Evolutionary conservation across 805 yeast species (phyloP).

Genomic region (Kazachstania bromeliacearum): DNA sequence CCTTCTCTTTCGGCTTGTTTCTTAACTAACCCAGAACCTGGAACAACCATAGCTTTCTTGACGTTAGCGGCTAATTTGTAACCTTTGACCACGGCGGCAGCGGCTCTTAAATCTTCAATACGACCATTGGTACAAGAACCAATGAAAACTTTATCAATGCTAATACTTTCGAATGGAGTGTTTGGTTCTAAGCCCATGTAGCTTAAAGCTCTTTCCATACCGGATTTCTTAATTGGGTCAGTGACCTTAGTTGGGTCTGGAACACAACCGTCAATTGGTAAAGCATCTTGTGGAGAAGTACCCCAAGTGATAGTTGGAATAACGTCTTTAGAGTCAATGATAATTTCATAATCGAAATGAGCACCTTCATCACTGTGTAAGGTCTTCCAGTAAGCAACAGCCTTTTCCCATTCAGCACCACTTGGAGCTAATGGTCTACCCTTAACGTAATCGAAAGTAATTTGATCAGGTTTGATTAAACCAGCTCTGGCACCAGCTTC

Average conservation of each 20-base stretch:
- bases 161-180: conserved; percentile 61
- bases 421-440: conserved; percentile 93
- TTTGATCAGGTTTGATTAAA: conserved; percentile 94
- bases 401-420: conserved; percentile 94
- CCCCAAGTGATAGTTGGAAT: conserved; percentile 99
- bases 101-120: conserved; percentile 92
- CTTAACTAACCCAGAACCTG: conserved; percentile 95
- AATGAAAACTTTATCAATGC: conserved; percentile 88
- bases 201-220: conserved; percentile 83
- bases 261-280: conserved; percentile 81
- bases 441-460: conserved; percentile 78
- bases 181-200: conserved; percentile 89
- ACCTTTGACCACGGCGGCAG: conserved; percentile 89
- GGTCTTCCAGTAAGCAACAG: conserved; percentile 84
- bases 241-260: conserved; percentile 78
- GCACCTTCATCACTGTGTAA: conserved; percentile 87
- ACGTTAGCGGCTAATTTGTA: conserved; percentile 76
- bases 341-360: conserved; percentile 72
- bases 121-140: conserved; percentile 98
- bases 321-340: conserved; percentile 73
- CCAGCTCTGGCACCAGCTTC: conserved; percentile 99
- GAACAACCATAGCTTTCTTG: conserved; percentile 81
- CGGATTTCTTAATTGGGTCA: conserved; percentile 68
- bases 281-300: conserved; percentile 97
- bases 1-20: conserved; percentile 93